Conservation (phyloP, 352 stramenopile genomes). For the Globisporangium ultimum region DNA sequence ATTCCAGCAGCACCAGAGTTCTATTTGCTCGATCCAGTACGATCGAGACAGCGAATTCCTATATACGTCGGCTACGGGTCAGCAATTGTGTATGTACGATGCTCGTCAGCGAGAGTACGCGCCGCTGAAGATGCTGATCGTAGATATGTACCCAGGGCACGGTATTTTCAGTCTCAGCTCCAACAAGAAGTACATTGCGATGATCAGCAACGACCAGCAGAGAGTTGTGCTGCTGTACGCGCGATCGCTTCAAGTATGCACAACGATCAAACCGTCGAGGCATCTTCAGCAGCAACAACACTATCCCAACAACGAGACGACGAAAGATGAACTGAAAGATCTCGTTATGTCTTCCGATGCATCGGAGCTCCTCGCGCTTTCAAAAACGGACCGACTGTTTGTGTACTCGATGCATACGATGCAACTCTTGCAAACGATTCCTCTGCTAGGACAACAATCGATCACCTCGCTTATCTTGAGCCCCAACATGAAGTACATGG, state of each 20-base stretch:
- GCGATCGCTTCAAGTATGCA: slow-evolving; percentile 31
- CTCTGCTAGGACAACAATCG: slow-evolving; percentile 43
- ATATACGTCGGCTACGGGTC: slow-evolving; percentile 47
- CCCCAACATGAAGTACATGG: slow-evolving; percentile 65
- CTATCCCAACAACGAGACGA: background rate
- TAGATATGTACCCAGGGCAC: slow-evolving; percentile 28
- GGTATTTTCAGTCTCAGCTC: slow-evolving; percentile 35
- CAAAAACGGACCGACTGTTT: slow-evolving; percentile 42
- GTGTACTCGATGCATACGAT: slow-evolving; percentile 41
- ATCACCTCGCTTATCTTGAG: slow-evolving; percentile 50
- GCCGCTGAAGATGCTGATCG: slow-evolving; percentile 68
- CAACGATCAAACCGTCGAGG: slow-evolving; percentile 30
- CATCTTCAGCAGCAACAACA: slow-evolving; percentile 4
- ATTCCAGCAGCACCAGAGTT: slow-evolving; percentile 83
- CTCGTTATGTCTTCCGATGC: slow-evolving; percentile 47
- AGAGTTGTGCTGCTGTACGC: slow-evolving; percentile 37
- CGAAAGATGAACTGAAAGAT: slow-evolving; percentile 24
- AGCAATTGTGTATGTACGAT: slow-evolving; percentile 73
- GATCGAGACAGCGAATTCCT: slow-evolving; percentile 34
- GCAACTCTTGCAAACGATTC: slow-evolving; percentile 47
- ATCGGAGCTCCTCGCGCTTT: slow-evolving; percentile 48
- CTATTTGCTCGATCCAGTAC: slow-evolving; percentile 57
- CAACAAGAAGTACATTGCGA: slow-evolving; percentile 34
- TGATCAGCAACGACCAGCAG: slow-evolving; percentile 26
- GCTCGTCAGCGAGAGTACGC: slow-evolving; percentile 37